Evolutionary conservation across 2,329 filamentous ascomycete species (phyloP).

Genomic region (Chaetomiaceae sp.): DNA sequence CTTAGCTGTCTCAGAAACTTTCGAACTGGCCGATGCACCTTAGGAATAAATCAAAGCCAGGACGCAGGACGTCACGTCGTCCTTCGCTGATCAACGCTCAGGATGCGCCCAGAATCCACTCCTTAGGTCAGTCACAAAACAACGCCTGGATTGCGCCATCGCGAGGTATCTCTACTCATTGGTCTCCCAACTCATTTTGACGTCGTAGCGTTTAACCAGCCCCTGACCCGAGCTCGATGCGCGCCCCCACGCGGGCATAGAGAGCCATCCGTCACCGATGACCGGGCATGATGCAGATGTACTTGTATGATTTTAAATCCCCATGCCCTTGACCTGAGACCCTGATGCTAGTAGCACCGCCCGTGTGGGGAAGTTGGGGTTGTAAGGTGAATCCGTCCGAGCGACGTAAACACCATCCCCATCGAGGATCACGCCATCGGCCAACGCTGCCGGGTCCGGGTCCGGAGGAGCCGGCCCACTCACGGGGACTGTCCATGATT

Average conservation of each 20-base stretch:
- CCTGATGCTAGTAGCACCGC: too few species aligned
- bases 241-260: constrained; percentile 1
- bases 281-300: not conserved
- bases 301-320: too few species aligned
- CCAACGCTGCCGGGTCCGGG: not conserved
- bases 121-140: constrained; percentile 10
- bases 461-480: not conserved
- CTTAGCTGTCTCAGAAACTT: too few species aligned
- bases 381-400: not conserved
- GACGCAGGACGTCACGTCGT: too few species aligned
- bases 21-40: too few species aligned
- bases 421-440: constrained; percentile 19
- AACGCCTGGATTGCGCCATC: constrained; percentile 18
- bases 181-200: not conserved
- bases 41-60: too few species aligned
- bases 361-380: not conserved
- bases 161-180: constrained; percentile 8
- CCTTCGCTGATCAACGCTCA: too few species aligned
- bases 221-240: not conserved
- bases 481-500: too few species aligned
- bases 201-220: not conserved
- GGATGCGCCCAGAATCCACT: constrained; percentile 3
- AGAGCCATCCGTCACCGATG: not conserved
- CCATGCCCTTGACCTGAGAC: too few species aligned
- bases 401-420: constrained; percentile 14